Base-by-base conservation (phyloP, 441 rosid species). In the Jatropha multifida region DNA sequence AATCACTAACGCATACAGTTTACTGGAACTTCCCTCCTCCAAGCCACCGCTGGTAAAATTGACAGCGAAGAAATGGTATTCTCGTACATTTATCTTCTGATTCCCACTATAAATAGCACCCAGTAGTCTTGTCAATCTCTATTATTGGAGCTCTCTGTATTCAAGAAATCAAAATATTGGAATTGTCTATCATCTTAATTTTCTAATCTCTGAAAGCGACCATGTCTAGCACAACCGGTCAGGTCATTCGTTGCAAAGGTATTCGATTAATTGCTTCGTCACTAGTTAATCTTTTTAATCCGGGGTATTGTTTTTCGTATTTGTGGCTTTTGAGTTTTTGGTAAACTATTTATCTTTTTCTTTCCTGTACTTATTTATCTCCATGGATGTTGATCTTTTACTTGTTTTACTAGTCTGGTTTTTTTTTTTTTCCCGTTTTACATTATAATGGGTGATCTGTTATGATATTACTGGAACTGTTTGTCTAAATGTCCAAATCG, bases 191-290 rank as follows among this genome's bases (percentile, higher is more conserved):
- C 48, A 6, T 44, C 48, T 32, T 32, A 32, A 32, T 44, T 44
- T 11, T 44, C 7, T 44, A 6, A 44, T 44, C 48, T 44, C 10
- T 44, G 48, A 5, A 41, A 40, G 27, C 27, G 40, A 27, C 58
- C 73, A 90, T 90, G 88, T 78, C 87, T 65, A 12, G 23, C 55
- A 85, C 88, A 0, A 86, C 72, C 17, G 89, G 92, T 79, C 89
- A 87, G 74, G 82, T 87, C 59, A 87, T 91, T 77, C 86, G 86
- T 7, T n/a, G 55, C 20, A 40, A n/a, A 42, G 61, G 37, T 59
- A 54, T 18, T 17, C n/a, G 44, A 23, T 27, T 38, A 11, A n/a
- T 32, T 64, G 37, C 17, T 0, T 40, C 1, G 4, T 13, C 55
- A 12, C 17, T 23, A 3, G 9, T 12, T 5, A 8, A 44, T 56